phyloP scores from a whole-genome alignment of 2,329 filamentous ascomycete genomes.

The Diaporthe vaccinii region DNA sequence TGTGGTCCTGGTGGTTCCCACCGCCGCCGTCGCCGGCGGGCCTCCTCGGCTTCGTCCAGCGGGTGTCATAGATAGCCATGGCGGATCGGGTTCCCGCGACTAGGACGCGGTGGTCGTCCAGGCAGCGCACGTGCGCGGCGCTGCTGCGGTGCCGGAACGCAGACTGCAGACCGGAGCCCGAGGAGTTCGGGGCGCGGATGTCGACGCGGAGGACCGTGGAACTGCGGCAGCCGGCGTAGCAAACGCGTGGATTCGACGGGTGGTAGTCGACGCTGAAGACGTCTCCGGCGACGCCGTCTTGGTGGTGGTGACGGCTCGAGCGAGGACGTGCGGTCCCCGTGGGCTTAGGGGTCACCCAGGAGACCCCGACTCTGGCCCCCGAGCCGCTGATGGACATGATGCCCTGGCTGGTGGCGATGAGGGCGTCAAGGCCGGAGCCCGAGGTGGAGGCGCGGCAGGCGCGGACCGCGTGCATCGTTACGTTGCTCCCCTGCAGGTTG shows the following conservation, averaged over 20 bases:
- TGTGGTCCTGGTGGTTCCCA: background rate
- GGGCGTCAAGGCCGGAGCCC: conserved; percentile 56
- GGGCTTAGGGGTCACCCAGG: conserved; percentile 46
- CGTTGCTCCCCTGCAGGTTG: conserved; percentile 36
- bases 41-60: conserved; percentile 46
- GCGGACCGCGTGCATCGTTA: conserved; percentile 50
- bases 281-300: conserved; percentile 46
- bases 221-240: conserved; percentile 66
- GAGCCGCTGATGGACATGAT: conserved; percentile 54
- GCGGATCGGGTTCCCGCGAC: conserved; percentile 63
- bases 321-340: no score
- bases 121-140: conserved; percentile 63
- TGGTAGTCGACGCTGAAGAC: conserved; percentile 66
- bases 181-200: conserved; percentile 51
- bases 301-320: background rate
- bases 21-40: background rate
- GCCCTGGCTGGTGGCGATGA: conserved; percentile 64
- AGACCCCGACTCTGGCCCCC: conserved; percentile 49
- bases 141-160: conserved; percentile 53
- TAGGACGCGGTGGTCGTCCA: conserved; percentile 65
- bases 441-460: conserved; percentile 58
- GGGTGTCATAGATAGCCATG: conserved; percentile 70
- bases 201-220: conserved; percentile 62
- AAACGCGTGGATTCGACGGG: conserved; percentile 56
- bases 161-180: conserved; percentile 44